These are phyloP conservation scores for Mercurialis annua DNA, from an alignment of 345 rosid species.

Conservation along the genomic window DNA sequence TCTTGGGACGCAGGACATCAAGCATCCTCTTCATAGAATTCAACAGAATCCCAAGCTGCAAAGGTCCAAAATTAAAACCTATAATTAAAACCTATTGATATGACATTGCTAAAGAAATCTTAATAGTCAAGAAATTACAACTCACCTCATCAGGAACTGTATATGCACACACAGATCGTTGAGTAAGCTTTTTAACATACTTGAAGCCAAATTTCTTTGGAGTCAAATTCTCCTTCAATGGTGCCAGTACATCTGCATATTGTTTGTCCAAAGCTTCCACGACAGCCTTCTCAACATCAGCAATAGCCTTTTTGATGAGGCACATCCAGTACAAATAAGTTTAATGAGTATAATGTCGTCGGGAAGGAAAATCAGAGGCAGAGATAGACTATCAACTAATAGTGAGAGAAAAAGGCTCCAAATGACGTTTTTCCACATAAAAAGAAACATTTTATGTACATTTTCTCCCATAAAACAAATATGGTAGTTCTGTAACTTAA, in stretches of 20 bases:
- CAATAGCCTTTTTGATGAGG: slow-evolving; percentile 59
- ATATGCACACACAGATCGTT: slow-evolving; percentile 72
- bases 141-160: slow-evolving; percentile 85
- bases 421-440: neutral
- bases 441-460: neutral
- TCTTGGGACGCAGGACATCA: slow-evolving; percentile 71
- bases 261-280: slow-evolving; percentile 96
- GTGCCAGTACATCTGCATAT: slow-evolving; percentile 83
- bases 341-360: neutral
- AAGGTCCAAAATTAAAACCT: slow-evolving; percentile 14
- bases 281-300: slow-evolving; percentile 89
- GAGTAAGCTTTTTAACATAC: slow-evolving; percentile 83
- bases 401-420: too few relatives aligned
- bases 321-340: neutral
- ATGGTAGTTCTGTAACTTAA: neutral
- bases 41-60: slow-evolving; percentile 79
- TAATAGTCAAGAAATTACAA: neutral
- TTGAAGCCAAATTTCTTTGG: slow-evolving; percentile 91
- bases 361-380: neutral
- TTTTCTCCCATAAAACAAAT: neutral
- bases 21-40: slow-evolving; percentile 98
- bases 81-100: slow-evolving; percentile 11
- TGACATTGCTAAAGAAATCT: neutral
- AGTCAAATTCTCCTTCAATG: slow-evolving; percentile 81
- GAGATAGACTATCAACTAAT: neutral